Evolutionary conservation across 2,329 filamentous ascomycete genomes (phyloP).

Genomic region (Penicillium oxalicum): DNA sequence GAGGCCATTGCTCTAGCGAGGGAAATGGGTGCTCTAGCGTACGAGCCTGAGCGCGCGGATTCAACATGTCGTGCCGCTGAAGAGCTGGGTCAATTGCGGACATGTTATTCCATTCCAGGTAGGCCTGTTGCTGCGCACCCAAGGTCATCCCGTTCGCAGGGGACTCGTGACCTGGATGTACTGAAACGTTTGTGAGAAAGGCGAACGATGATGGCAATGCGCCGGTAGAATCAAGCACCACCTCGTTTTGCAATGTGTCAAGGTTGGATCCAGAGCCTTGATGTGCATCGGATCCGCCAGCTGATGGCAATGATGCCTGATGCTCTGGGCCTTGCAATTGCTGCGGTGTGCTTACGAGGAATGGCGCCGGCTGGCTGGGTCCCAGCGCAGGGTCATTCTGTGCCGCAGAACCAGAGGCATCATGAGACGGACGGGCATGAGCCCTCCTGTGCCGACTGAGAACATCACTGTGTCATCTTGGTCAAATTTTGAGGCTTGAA

Average conservation of each 20-base stretch:
- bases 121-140: conserved; percentile 24
- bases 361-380: conserved; percentile 24
- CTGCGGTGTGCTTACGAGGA: conserved; percentile 9
- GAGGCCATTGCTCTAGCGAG: conserved; percentile 34
- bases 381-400: conserved; percentile 26
- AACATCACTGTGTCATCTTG: conserved; percentile 37
- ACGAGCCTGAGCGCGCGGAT: no score
- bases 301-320: conserved; percentile 14
- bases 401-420: conserved; percentile 8
- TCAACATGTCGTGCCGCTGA: conserved; percentile 3
- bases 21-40: conserved; percentile 9
- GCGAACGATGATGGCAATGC: conserved; percentile 35
- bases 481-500: no score
- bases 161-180: conserved; percentile 28
- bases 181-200: conserved; percentile 35
- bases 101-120: conserved; percentile 29
- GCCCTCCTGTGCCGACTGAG: conserved; percentile 49
- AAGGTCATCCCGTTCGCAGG: conserved; percentile 25
- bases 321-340: conserved; percentile 9
- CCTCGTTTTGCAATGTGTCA: conserved; percentile 19
- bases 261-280: conserved; percentile 12
- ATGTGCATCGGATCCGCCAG: conserved; percentile 10
- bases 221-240: conserved; percentile 24
- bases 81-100: conserved; percentile 17
- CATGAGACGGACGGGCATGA: conserved; percentile 30